Evolutionary conservation across 371 early-diverging fungal genomes (phyloP).

Genomic region (Haplosporangium sp.): DNA sequence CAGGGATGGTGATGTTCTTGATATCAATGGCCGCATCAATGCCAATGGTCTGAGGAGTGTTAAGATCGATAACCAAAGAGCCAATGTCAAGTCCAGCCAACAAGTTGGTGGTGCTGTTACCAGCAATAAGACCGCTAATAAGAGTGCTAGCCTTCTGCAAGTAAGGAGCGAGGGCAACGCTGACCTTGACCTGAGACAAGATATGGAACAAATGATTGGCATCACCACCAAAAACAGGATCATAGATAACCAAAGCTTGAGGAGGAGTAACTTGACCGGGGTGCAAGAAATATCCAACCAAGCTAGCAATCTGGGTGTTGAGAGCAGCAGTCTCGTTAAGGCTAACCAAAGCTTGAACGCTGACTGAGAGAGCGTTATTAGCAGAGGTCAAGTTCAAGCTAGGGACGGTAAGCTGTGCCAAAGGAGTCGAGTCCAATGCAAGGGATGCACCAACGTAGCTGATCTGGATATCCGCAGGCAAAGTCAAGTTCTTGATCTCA

Average conservation of each 20-base stretch:
- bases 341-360: slow-evolving; percentile 37
- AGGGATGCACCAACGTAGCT: slow-evolving; percentile 54
- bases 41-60: slow-evolving; percentile 50
- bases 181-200: slow-evolving; percentile 42
- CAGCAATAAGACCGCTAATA: slow-evolving; percentile 9
- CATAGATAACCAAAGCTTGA: slow-evolving; percentile 40
- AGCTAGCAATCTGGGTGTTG: slow-evolving; percentile 29
- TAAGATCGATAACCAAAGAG: slow-evolving; percentile 37
- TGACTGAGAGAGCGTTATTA: slow-evolving; percentile 29
- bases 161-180: slow-evolving; percentile 40
- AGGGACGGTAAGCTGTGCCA: slow-evolving; percentile 40
- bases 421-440: slow-evolving; percentile 48
- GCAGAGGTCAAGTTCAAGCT: slow-evolving; percentile 33
- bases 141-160: slow-evolving; percentile 33
- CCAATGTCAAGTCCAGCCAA: slow-evolving; percentile 48
- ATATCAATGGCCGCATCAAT: slow-evolving; percentile 38
- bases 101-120: slow-evolving; percentile 26
- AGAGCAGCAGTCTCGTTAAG: slow-evolving; percentile 22
- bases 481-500: slow-evolving; percentile 39
- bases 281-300: slow-evolving; percentile 40
- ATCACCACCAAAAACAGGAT: slow-evolving; percentile 53
- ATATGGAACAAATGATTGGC: slow-evolving; percentile 46
- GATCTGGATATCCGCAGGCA: slow-evolving; percentile 49
- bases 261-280: slow-evolving; percentile 47
- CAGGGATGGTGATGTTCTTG: slow-evolving; percentile 41